Percentiles rank a stretch among this genome's conserved stretches.
phyloP scores from a whole-genome alignment of 257 asterid genomes.

The Scutellaria baicalensis region DNA sequence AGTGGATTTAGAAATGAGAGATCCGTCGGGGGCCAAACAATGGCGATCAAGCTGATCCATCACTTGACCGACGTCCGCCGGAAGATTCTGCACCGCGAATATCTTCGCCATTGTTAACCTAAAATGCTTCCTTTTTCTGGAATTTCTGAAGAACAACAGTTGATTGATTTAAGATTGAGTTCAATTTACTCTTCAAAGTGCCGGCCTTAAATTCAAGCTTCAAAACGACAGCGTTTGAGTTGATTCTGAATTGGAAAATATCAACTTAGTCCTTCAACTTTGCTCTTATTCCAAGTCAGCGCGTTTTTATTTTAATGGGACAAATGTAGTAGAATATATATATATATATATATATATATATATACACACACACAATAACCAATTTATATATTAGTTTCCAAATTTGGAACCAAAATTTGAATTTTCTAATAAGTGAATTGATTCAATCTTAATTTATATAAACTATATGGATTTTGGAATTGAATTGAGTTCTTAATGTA shows the following conservation, averaged over 20 bases:
- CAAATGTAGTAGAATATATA: too few species aligned
- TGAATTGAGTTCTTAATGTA: too few species aligned
- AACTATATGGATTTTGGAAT: too few species aligned
- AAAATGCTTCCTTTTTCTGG: not conserved
- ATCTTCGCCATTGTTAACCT: constrained; percentile 38
- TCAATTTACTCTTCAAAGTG: not conserved
- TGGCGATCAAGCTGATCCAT: constrained; percentile 94
- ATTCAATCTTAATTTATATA: too few species aligned
- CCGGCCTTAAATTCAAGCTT: constrained; percentile 6
- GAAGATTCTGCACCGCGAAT: constrained; percentile 57
- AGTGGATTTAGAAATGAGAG: constrained; percentile 87
- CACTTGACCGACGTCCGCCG: constrained; percentile 65
- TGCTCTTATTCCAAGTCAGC: too few species aligned
- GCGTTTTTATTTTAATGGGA: too few species aligned
- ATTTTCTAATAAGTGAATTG: too few species aligned
- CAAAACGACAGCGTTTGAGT: constrained; percentile 5
- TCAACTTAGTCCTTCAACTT: too few species aligned
- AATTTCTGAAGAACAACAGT: not conserved
- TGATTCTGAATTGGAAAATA: not conserved
- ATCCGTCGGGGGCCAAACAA: constrained; percentile 92
- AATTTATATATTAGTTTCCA: too few species aligned
- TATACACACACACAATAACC: too few species aligned
- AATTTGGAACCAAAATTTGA: too few species aligned
- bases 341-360: too few species aligned
- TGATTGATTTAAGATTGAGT: not conserved